These are phyloP conservation scores for Aspergillus versicolor DNA, from an alignment of 2,329 filamentous ascomycete species.

Conservation along the genomic window DNA sequence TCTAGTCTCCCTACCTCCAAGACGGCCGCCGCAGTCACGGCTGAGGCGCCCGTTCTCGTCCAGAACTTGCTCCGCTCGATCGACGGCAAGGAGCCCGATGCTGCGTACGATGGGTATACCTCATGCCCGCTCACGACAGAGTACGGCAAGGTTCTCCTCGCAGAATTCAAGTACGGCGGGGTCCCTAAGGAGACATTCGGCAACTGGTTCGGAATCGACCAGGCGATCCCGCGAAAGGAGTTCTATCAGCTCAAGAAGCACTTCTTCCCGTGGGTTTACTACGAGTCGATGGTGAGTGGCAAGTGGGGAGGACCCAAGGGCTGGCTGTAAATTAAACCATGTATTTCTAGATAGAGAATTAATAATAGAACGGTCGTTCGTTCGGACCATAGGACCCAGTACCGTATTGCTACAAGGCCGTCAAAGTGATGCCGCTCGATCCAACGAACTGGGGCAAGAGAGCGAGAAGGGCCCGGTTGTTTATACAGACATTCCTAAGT, in stretches of 20 bases:
- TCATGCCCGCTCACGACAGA: conserved; percentile 57
- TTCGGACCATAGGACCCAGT: not conserved
- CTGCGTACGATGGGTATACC: conserved; percentile 56
- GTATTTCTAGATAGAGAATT: not conserved
- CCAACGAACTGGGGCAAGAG: not conserved
- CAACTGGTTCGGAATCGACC: conserved; percentile 56
- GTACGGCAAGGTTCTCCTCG: conserved; percentile 63
- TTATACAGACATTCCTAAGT: not conserved
- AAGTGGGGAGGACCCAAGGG: conserved; percentile 63
- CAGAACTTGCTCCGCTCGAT: conserved; percentile 47
- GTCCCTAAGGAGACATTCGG: conserved; percentile 64
- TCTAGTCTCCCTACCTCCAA: conserved; percentile 61
- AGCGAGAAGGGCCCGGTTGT: not conserved
- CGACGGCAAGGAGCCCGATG: conserved; percentile 48
- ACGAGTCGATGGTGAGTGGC: conserved; percentile 60
- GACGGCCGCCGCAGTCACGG: conserved; percentile 55
- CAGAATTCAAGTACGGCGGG: conserved; percentile 65
- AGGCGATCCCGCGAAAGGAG: conserved; percentile 53
- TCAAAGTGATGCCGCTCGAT: too few relatives aligned
- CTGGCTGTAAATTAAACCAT: conserved; percentile 28
- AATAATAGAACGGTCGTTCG: not conserved
- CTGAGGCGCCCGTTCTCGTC: conserved; percentile 53
- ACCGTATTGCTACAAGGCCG: too few relatives aligned
- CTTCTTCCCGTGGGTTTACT: conserved; percentile 68
- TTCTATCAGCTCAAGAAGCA: conserved; percentile 67